phyloP scores from a whole-genome alignment of 257 asterid species.

The Parsonsia alboflavescens region DNA sequence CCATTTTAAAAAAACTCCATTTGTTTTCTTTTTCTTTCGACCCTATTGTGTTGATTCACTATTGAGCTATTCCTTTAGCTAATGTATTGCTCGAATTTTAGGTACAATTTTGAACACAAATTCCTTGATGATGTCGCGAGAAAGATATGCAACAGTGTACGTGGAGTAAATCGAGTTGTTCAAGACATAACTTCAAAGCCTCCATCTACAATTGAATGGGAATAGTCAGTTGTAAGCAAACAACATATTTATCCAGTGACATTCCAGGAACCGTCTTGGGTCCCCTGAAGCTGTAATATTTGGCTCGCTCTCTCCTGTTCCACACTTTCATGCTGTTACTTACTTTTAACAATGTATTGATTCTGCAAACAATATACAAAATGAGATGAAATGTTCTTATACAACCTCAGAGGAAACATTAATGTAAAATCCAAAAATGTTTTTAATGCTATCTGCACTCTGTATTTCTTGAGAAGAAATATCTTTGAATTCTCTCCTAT shows the following conservation, averaged over 20 bases:
- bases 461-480: neutral
- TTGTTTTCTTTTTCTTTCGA: too few species aligned
- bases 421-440: neutral
- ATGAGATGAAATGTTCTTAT: neutral
- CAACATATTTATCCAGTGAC: neutral
- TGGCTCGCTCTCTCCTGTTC: neutral
- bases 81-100: conserved; percentile 21
- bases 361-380: neutral
- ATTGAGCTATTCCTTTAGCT: neutral
- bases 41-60: too few species aligned
- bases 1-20: too few species aligned
- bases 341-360: neutral
- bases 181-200: conserved; percentile 97
- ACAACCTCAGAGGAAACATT: neutral
- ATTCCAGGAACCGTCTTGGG: neutral
- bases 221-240: conserved; percentile 26
- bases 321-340: neutral
- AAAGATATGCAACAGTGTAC: conserved; percentile 88
- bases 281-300: neutral
- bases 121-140: conserved; percentile 77
- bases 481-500: neutral
- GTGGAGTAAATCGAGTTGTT: conserved; percentile 93
- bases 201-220: conserved; percentile 99
- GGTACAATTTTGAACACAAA: conserved; percentile 86
- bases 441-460: neutral